Base-by-base conservation (phyloP, 2,329 filamentous ascomycete genomes). In the Teratosphaeriaceae sp. region DNA sequence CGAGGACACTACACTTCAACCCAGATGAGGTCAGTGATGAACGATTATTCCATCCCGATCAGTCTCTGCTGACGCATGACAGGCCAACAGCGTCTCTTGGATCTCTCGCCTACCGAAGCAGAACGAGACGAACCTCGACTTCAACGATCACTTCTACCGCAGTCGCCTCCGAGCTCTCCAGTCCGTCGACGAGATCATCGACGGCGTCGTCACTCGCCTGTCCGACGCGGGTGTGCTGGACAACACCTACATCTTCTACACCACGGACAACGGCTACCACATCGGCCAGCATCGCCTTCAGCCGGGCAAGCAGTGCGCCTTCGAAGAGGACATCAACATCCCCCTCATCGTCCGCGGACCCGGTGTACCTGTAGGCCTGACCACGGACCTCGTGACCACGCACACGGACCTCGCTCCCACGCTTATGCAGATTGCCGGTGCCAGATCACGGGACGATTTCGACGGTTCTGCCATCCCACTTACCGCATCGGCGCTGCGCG, bases 1-100 rank as follows among this genome's bases (percentile, higher is more conserved):
- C 83, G 0, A 68, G 83, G 3, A 79, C 73, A 0, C 63, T 69
- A 0, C 78, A 79, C 56, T 87, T 87, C 62, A 87, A 87, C 50
- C 81, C 82, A 6, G 42, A 49, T 13, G 24, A 27, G 35, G 35
- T n/a, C n/a, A n/a, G n/a, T n/a, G n/a, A n/a, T n/a, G n/a, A 23
- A 38, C 22, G n/a, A n/a, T 22, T 26, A 4, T 26, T 3, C 19
- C 4, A 7, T 3, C 19, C 4, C 13, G 16, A 8, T 6, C 22
- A 9, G 8, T 4, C 20, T 16, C 19, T 24, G 20, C 31, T 35
- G 19, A 35, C 31, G 16, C 5, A 21, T 4, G n/a, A 38, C 8
- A 66, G 57, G 59, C 66, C 7, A 67, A 63, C 29, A 69, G 71
- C 5, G 70, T 65, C 2, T 68, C 65, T 42, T 76, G 71, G 72